These are phyloP conservation scores for Tetrapisispora pingtungensis DNA, from an alignment of 805 yeast genomes.

Conservation along the genomic window DNA sequence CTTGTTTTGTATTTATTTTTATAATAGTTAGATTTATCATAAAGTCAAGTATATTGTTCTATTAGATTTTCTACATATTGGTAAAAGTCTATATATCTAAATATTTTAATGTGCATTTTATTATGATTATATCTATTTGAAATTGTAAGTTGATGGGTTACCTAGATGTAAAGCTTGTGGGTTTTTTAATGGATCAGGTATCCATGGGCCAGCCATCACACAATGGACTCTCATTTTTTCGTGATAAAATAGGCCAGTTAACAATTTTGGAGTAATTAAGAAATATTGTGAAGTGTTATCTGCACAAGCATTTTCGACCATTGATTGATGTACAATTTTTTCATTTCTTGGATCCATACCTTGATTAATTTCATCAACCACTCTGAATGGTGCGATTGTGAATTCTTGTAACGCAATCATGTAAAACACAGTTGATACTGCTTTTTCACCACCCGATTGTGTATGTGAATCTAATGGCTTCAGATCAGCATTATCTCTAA, in stretches of 20 bases:
- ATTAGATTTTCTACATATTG: no score
- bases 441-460: constrained; percentile 97
- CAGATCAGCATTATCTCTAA: constrained; percentile 65
- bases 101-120: no score
- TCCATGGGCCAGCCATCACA: constrained; percentile 53
- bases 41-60: no score
- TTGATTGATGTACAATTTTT: constrained; percentile 69
- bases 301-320: constrained; percentile 75
- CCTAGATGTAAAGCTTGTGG: constrained; percentile 30
- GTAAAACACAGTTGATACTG: constrained; percentile 86
- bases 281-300: constrained; percentile 69
- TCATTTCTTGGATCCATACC: constrained; percentile 97
- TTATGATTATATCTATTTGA: not conserved
- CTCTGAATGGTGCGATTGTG: constrained; percentile 82
- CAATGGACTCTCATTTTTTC: constrained; percentile 77
- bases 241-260: constrained; percentile 69
- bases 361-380: constrained; percentile 96
- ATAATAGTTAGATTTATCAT: no score
- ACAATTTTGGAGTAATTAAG: constrained; percentile 82
- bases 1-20: no score
- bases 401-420: constrained; percentile 84
- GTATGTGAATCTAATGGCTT: constrained; percentile 71
- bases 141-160: constrained; percentile 24
- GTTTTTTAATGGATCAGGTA: constrained; percentile 30
- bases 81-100: not conserved